Percentiles rank a stretch among this genome's conserved stretches.
These are phyloP conservation scores for Blastobotrys capitulatus DNA, from an alignment of 1,139 yeast genomes.

Conservation along the genomic window DNA sequence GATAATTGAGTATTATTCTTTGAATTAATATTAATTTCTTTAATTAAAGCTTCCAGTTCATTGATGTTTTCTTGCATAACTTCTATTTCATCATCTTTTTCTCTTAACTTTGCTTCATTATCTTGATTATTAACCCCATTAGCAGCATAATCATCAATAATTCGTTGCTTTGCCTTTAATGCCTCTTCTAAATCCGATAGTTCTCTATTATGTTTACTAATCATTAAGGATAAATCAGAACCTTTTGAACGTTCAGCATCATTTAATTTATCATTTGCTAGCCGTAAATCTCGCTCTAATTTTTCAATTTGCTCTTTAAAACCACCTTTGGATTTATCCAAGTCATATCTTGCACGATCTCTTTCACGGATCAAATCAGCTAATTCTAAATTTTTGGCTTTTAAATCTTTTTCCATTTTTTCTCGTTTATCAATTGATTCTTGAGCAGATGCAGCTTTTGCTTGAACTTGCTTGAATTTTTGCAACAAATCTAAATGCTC, in stretches of 20 bases:
- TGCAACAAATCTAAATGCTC: constrained; percentile 80
- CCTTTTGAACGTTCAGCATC: constrained; percentile 65
- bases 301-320: constrained; percentile 64
- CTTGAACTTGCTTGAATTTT: constrained; percentile 78
- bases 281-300: constrained; percentile 60
- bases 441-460: constrained; percentile 88
- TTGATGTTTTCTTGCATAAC: constrained; percentile 45
- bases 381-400: constrained; percentile 78
- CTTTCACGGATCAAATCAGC: constrained; percentile 89
- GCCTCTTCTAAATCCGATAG: constrained; percentile 36
- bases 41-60: constrained; percentile 48
- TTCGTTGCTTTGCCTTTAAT: constrained; percentile 34
- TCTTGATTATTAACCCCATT: constrained; percentile 27
- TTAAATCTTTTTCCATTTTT: constrained; percentile 74
- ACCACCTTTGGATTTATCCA: constrained; percentile 65
- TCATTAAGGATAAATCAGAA: constrained; percentile 55
- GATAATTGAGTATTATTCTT: constrained; percentile 49
- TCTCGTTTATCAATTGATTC: constrained; percentile 86
- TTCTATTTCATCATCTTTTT: constrained; percentile 74
- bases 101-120: constrained; percentile 50
- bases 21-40: constrained; percentile 42
- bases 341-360: constrained; percentile 79
- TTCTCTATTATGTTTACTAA: constrained; percentile 55
- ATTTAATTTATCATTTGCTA: constrained; percentile 53
- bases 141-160: constrained; percentile 29